These are phyloP conservation scores for Malassezia psittaci DNA, from an alignment of 1,284 basidiomycete species.

Conservation along the genomic window DNA sequence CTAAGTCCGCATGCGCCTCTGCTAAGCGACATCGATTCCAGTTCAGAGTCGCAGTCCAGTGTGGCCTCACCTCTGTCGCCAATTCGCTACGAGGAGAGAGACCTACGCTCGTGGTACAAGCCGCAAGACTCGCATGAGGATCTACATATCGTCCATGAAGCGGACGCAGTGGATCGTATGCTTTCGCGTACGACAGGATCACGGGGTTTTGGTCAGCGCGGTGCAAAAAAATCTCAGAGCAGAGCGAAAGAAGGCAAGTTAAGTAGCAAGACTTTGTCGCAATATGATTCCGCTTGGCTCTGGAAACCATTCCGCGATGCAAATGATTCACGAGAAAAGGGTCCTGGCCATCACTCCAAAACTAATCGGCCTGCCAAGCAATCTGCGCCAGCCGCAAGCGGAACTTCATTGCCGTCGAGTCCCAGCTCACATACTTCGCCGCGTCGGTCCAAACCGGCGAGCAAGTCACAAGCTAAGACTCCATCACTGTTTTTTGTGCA, in stretches of 20 bases:
- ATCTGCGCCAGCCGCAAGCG: background rate
- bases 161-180: slow-evolving; percentile 38
- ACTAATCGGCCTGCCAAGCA: background rate
- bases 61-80: background rate
- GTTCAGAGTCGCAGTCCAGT: background rate
- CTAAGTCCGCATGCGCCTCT: slow-evolving; percentile 18
- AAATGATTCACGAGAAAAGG: too few relatives aligned
- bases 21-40: slow-evolving; percentile 22
- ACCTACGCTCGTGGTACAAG: slow-evolving; percentile 7
- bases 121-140: background rate
- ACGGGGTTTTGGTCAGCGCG: slow-evolving; percentile 6
- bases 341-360: too few relatives aligned
- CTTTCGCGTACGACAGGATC: slow-evolving; percentile 23
- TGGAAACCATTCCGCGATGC: too few relatives aligned
- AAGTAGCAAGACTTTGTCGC: too few relatives aligned
- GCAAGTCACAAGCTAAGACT: too few relatives aligned
- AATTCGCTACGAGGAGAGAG: background rate
- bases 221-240: background rate
- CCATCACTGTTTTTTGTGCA: background rate
- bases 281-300: too few relatives aligned
- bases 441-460: too few relatives aligned
- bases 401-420: background rate
- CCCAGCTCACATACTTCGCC: too few relatives aligned
- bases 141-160: slow-evolving; percentile 1
- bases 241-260: too few relatives aligned